A percentile compares a stretch with the other conserved stretches of the same genome.
These are phyloP conservation scores for Ceratocystis harringtonii DNA, from an alignment of 2,329 filamentous ascomycete genomes.

Conservation along the genomic window DNA sequence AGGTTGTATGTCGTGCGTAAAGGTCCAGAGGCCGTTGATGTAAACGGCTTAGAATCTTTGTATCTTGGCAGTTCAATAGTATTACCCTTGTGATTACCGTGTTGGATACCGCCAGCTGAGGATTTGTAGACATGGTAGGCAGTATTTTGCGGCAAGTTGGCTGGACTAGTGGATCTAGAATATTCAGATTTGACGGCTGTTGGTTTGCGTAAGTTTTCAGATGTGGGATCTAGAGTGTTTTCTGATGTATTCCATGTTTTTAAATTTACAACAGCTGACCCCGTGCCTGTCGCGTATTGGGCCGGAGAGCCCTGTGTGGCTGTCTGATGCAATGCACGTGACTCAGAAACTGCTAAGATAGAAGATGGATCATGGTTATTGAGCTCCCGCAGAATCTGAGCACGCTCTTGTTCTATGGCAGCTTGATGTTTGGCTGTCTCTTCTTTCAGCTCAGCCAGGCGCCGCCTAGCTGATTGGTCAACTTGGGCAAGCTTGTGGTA, in stretches of 20 bases:
- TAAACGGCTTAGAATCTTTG: background rate
- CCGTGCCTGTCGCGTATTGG: too few relatives aligned
- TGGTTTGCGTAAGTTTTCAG: too few relatives aligned
- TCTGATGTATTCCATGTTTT: too few relatives aligned
- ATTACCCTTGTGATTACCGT: background rate
- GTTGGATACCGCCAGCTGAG: too few relatives aligned
- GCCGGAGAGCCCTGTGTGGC: background rate
- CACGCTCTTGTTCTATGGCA: constrained; percentile 19
- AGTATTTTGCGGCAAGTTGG: too few relatives aligned
- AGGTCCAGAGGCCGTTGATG: background rate
- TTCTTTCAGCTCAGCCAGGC: constrained; percentile 19
- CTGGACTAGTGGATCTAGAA: too few relatives aligned
- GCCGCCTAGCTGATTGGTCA: constrained; percentile 17
- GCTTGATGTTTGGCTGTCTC: constrained; percentile 7
- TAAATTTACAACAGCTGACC: too few relatives aligned
- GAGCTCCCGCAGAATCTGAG: constrained; percentile 19
- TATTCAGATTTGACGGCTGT: too few relatives aligned
- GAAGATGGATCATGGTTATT: background rate
- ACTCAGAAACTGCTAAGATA: background rate
- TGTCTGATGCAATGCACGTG: background rate
- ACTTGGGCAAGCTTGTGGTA: constrained; percentile 19
- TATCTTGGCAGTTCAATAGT: background rate
- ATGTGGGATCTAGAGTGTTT: too few relatives aligned
- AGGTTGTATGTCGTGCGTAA: background rate
- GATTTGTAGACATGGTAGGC: background rate